These are phyloP conservation scores for Chlamydomonas sphaeroides DNA, from an alignment of 139 green algal species.

Conservation along the genomic window DNA sequence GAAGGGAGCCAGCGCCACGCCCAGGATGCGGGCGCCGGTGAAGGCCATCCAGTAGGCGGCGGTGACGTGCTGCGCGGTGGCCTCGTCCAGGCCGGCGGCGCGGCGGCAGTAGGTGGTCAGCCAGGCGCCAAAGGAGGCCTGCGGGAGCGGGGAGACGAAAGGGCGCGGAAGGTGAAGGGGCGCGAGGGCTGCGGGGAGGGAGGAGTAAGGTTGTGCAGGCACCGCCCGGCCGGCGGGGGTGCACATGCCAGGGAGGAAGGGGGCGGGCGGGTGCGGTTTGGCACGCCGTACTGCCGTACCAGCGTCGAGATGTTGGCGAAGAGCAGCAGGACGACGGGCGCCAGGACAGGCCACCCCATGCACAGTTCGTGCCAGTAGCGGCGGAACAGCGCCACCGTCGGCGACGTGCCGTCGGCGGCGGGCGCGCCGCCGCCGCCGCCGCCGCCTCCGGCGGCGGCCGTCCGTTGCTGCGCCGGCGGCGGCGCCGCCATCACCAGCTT, in stretches of 20 bases:
- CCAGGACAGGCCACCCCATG: slow-evolving; percentile 31
- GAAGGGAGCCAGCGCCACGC: background rate
- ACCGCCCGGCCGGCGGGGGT: no score
- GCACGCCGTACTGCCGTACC: background rate
- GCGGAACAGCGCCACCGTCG: background rate
- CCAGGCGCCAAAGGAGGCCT: slow-evolving; percentile 39
- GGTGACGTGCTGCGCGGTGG: background rate
- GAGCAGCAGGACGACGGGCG: slow-evolving; percentile 34
- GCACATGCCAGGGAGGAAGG: no score
- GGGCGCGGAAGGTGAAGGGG: no score
- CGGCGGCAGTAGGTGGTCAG: slow-evolving; percentile 34
- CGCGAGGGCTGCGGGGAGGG: no score
- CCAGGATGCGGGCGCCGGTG: slow-evolving; percentile 21
- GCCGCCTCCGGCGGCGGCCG: background rate
- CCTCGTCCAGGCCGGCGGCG: slow-evolving; percentile 11
- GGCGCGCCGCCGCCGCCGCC: background rate
- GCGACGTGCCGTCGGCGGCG: no score
- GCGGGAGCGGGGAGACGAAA: background rate
- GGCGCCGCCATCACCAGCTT: no score
- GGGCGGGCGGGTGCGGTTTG: no score
- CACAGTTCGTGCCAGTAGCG: slow-evolving; percentile 30
- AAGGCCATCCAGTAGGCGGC: slow-evolving; percentile 41
- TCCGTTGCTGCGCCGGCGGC: background rate
- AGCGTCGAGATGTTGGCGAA: slow-evolving; percentile 36
- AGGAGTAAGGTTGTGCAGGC: no score